Base-by-base conservation (phyloP, 1,284 basidiomycete species). In the Thecaphora frezii region DNA sequence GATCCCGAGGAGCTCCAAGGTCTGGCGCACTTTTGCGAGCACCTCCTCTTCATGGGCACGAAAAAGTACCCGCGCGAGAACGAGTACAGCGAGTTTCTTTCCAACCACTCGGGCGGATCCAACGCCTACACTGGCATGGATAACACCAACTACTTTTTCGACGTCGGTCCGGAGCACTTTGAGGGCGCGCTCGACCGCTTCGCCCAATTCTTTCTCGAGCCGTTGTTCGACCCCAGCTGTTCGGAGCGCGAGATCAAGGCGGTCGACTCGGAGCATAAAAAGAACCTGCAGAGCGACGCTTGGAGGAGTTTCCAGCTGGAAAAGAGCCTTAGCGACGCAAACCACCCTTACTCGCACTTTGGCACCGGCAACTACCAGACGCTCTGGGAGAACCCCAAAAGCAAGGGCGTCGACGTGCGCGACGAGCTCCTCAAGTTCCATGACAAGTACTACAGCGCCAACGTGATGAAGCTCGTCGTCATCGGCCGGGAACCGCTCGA, bases 271-370 rank as follows among this genome's bases (percentile, higher is more conserved):
- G 96, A 99, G 79, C 90, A 98, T 84, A 93, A 92, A 83, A 98
- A 98, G 83, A 98, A 98, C 78, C 85, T 92, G 48, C 94, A 97
- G 81, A 83, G 83, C n/a, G 94, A 98, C 79, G 82, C 89, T 75
- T 97, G 93, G 93, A 86, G 96, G n/a, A 87, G 93, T 52, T 97
- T 90, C 81, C 96, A 99, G 81, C 82, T 97, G 24, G 93, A 92
- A 81, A 98, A 99, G 81, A 86, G 88, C 65, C 85, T 97, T 39
- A 89, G 86, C 58, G 83, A 76, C 28, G 63, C 84, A 1, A 87
- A 87, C 1, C 94, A 98, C 79, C 85, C 87, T 1, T 98, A 91
- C 87, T 86, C 85, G 69, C 96, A 97, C 79, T 99, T 99, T 76
- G 91, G 82, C n/a, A 94, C 89, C 5, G 96, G 96, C 2, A 90